These are phyloP conservation scores for Ramaria sp. DNA, from an alignment of 768 basidiomycete genomes.

Conservation along the genomic window DNA sequence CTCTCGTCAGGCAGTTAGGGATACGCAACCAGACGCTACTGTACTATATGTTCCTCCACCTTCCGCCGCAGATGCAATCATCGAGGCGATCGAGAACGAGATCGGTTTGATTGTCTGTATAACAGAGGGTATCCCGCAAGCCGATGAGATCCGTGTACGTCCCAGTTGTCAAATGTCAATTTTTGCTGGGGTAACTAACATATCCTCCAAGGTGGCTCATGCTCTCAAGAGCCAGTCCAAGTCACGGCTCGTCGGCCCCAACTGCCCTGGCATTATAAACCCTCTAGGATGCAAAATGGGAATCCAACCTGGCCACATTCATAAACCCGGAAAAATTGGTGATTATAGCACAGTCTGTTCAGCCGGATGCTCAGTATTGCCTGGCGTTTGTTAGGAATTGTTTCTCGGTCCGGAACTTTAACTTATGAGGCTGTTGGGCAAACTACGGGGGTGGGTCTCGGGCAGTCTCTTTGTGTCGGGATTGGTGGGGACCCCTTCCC, in stretches of 20 bases:
- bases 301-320: slow-evolving; percentile 96
- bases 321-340: slow-evolving; percentile 95
- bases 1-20: slow-evolving; percentile 62
- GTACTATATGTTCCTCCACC: slow-evolving; percentile 99
- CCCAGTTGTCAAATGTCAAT: neutral
- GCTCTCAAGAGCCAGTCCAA: slow-evolving; percentile 90
- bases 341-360: slow-evolving; percentile 15
- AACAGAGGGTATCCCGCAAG: slow-evolving; percentile 97
- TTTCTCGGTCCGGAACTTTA: slow-evolving; percentile 89
- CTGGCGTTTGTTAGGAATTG: slow-evolving; percentile 50
- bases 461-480: slow-evolving; percentile 92
- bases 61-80: slow-evolving; percentile 89
- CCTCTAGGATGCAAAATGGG: slow-evolving; percentile 99
- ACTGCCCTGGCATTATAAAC: slow-evolving; percentile 98
- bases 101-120: slow-evolving; percentile 97
- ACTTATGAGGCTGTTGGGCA: slow-evolving; percentile 99
- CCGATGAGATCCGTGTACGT: slow-evolving; percentile 85
- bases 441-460: slow-evolving; percentile 90
- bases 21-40: slow-evolving; percentile 83
- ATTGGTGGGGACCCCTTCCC: slow-evolving; percentile 98
- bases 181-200: neutral
- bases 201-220: slow-evolving; percentile 61
- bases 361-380: neutral
- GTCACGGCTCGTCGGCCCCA: slow-evolving; percentile 94
- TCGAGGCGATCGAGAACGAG: slow-evolving; percentile 98